phyloP scores from a whole-genome alignment of 305 asterid species.

The Fraxinus paxiana region DNA sequence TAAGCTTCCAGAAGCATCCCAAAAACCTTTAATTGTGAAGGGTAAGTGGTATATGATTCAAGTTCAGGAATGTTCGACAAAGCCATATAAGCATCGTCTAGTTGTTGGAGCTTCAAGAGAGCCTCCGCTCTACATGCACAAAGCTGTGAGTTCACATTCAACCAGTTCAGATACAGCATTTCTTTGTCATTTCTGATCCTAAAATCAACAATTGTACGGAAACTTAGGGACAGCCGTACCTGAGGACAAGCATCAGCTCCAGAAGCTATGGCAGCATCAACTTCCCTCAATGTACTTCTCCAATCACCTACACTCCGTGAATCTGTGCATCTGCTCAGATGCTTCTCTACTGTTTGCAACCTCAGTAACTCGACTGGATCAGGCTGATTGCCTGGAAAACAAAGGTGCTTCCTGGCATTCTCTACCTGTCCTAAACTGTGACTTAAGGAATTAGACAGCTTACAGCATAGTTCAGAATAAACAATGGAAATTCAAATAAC shows the following conservation, averaged over 20 bases:
- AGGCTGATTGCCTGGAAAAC: conserved; percentile 52
- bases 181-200: not conserved
- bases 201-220: not conserved
- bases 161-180: conserved; percentile 28
- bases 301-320: conserved; percentile 65
- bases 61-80: conserved; percentile 42
- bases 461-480: conserved; percentile 26
- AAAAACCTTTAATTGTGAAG: conserved; percentile 41
- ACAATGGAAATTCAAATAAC: conserved; percentile 22
- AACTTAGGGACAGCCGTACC: conserved; percentile 30
- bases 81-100: conserved; percentile 56
- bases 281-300: conserved; percentile 62
- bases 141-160: conserved; percentile 54
- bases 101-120: conserved; percentile 66
- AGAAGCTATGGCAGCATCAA: conserved; percentile 62
- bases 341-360: conserved; percentile 62
- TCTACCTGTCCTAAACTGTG: conserved; percentile 94
- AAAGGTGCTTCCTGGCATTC: conserved; percentile 71
- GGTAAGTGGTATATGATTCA: conserved; percentile 26
- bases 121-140: conserved; percentile 88
- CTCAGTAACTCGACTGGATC: conserved; percentile 65
- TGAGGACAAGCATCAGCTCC: conserved; percentile 84
- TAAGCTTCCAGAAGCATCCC: conserved; percentile 72
- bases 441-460: conserved; percentile 45
- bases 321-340: conserved; percentile 54